A percentile compares a stretch with the other conserved stretches of the same genome.
phyloP scores from a whole-genome alignment of 495 filamentous ascomycete species.

The Penicillium canariense region DNA sequence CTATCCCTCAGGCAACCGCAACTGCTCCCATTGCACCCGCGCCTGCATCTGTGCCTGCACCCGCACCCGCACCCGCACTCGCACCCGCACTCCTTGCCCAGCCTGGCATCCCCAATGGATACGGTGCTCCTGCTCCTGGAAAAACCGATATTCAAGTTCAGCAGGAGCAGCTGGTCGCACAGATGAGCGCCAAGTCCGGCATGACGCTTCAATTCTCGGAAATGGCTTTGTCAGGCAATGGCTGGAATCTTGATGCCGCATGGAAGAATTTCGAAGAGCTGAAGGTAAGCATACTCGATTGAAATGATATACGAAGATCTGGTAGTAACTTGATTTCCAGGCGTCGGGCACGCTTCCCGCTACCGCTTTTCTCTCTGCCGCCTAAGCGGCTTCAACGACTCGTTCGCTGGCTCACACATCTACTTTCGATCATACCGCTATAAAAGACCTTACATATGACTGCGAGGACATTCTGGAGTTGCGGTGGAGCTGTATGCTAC shows the following conservation, averaged over 20 bases:
- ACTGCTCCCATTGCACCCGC: constrained; percentile 6
- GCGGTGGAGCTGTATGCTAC: neutral
- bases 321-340: constrained; percentile 26
- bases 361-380: constrained; percentile 36
- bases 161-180: constrained; percentile 60
- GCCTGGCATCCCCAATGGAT: constrained; percentile 36
- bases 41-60: constrained; percentile 10
- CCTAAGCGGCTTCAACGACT: constrained; percentile 3
- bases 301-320: neutral
- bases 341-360: constrained; percentile 40
- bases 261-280: constrained; percentile 62
- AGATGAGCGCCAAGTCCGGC: constrained; percentile 64
- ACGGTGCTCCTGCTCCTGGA: constrained; percentile 40
- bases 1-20: constrained; percentile 19
- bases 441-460: neutral
- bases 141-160: constrained; percentile 46
- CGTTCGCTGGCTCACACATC: neutral
- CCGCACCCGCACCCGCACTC: constrained; percentile 3
- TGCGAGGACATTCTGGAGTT: neutral
- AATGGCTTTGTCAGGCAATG: constrained; percentile 66
- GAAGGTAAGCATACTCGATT: constrained; percentile 31
- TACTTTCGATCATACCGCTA: constrained; percentile 1
- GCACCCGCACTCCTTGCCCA: constrained; percentile 11
- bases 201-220: constrained; percentile 72
- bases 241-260: constrained; percentile 72